These are phyloP conservation scores for Excoecaria cochinchinensis DNA, from an alignment of 345 rosid species.

Conservation along the genomic window DNA sequence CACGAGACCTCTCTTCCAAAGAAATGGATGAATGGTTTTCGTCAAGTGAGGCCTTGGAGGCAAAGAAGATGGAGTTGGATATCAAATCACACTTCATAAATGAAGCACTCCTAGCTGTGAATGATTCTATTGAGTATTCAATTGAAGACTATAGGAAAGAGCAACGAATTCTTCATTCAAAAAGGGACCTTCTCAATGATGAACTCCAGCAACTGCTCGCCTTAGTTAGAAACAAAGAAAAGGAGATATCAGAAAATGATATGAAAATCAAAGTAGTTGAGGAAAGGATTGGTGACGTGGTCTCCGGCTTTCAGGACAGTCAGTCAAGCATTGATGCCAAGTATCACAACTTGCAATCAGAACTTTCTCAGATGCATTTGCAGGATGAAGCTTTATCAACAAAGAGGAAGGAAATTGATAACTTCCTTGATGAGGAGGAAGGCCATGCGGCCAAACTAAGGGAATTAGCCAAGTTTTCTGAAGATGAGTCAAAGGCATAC, in stretches of 20 bases:
- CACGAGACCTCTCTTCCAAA: slow-evolving; percentile 40
- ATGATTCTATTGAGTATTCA: slow-evolving; percentile 46
- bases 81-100: slow-evolving; percentile 56
- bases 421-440: slow-evolving; percentile 45
- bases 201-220: slow-evolving; percentile 68
- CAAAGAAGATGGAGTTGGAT: slow-evolving; percentile 59
- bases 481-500: slow-evolving; percentile 65
- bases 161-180: slow-evolving; percentile 46
- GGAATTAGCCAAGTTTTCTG: slow-evolving; percentile 56
- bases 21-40: slow-evolving; percentile 63
- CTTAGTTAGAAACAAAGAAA: slow-evolving; percentile 65
- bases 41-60: slow-evolving; percentile 58
- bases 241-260: slow-evolving; percentile 63
- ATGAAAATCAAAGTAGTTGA: slow-evolving; percentile 53
- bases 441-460: slow-evolving; percentile 55
- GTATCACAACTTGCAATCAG: slow-evolving; percentile 43
- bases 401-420: slow-evolving; percentile 60
- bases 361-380: slow-evolving; percentile 43
- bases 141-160: slow-evolving; percentile 56
- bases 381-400: slow-evolving; percentile 47
- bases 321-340: slow-evolving; percentile 50
- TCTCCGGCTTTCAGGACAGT: slow-evolving; percentile 57
- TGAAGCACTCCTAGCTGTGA: slow-evolving; percentile 48
- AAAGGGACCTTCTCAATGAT: slow-evolving; percentile 45
- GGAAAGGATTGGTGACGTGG: slow-evolving; percentile 47